Evolutionary conservation across 73 alveolate species (phyloP).

Genomic region (Paramecium primaurelia): DNA sequence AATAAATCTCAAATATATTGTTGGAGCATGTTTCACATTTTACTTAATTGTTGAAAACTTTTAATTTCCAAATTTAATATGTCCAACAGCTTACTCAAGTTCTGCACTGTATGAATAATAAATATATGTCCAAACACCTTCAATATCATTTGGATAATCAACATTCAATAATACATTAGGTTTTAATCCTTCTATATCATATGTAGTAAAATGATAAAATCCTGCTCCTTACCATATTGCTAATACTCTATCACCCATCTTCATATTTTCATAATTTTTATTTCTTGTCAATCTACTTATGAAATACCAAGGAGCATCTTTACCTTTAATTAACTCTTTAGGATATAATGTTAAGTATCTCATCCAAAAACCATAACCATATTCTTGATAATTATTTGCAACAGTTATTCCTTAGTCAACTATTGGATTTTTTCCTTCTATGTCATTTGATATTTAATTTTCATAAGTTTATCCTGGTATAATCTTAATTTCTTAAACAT

Average conservation of each 20-base stretch:
- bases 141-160: slow-evolving; percentile 47
- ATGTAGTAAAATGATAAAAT: slow-evolving; percentile 19
- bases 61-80: background rate
- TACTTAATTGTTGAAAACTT: background rate
- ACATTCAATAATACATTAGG: slow-evolving; percentile 7
- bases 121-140: slow-evolving; percentile 48
- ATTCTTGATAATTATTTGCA: background rate
- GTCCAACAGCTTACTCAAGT: background rate
- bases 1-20: background rate
- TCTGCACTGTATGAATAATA: slow-evolving; percentile 45
- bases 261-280: slow-evolving; percentile 11
- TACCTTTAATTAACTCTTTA: background rate
- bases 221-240: slow-evolving; percentile 52
- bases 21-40: background rate
- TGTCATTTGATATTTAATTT: background rate
- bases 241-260: slow-evolving; percentile 20
- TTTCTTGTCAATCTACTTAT: background rate
- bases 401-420: background rate
- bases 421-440: background rate
- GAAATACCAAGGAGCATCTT: slow-evolving; percentile 20
- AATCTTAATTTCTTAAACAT: background rate
- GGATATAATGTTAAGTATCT: background rate
- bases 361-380: slow-evolving; percentile 50
- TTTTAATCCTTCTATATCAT: background rate
- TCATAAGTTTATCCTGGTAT: background rate